Evolutionary conservation across 2,329 filamentous ascomycete species (phyloP), one percentile per base, ranked within the genome.

Genomic region (Mariannaea sp.): DNA sequence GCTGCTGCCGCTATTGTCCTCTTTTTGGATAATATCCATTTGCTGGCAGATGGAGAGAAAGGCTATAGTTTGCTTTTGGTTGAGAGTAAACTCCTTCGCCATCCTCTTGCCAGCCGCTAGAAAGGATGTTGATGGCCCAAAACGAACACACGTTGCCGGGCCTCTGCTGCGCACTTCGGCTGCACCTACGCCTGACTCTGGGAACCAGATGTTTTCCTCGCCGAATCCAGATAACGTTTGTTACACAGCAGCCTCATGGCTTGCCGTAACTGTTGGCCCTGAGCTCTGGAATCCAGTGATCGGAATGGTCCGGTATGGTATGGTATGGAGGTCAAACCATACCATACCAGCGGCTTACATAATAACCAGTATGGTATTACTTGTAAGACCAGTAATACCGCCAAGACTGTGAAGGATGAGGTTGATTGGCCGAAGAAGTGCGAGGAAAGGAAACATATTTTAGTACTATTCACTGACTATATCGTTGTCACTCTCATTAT

Each of bases 41-140:
- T 57, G 55, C 12, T 47, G 40, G 16, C 50, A 54, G 12, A 57
- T 54, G 14, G 54, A 29, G 13, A 10, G 24, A 24, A 54, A 22
- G 14, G 55, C 55, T 9, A 47, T 43, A 14, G 27, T 16, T 41
- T 51, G 46, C 17, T 19, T 39, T 16, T n/a, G 8, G 20, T 48
- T 54, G 20, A 50, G 39, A 17, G 30, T 50, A n/a, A 50, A 44
- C 1, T 5, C 2, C 22, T 44, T 30, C 13, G 30, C 48, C 19
- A 50, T 1, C 13, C 32, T 17, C 33, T 35, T 41, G 19, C 48
- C 53, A 2, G 26, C 47, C 7, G 38, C 53, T 12, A 22, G n/a
- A 14, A 55, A 49, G 7, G 53, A 55, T 14, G 30, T 50, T 14
- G 41, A 47, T 8, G 46, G 47, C 3, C 47, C 41, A 36, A 50